These are phyloP conservation scores for Gymnopilus junonius DNA, from an alignment of 768 basidiomycete species.

Conservation along the genomic window DNA sequence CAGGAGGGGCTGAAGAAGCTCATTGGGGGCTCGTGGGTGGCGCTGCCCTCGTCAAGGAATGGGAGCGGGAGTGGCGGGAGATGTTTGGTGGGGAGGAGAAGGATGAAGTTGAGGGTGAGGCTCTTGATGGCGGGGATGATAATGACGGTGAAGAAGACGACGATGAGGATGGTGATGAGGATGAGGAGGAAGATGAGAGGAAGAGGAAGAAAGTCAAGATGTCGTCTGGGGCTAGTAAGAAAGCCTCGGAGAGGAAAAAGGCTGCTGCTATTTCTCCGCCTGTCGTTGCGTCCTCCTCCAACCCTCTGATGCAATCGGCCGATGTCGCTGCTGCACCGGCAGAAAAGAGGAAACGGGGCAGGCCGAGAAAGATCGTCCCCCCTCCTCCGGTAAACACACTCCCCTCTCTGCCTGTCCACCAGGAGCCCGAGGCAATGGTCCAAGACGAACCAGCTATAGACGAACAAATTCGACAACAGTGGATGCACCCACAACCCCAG, in stretches of 20 bases:
- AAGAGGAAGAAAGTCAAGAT: slow-evolving; percentile 49
- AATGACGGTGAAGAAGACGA: too few relatives aligned
- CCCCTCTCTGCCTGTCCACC: slow-evolving; percentile 20
- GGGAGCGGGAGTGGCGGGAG: slow-evolving; percentile 77
- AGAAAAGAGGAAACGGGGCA: slow-evolving; percentile 84
- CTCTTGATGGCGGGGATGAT: too few relatives aligned
- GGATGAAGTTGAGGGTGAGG: slow-evolving; percentile 68
- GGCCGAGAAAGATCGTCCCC: slow-evolving; percentile 74
- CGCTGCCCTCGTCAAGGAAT: slow-evolving; percentile 67
- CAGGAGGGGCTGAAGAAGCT: slow-evolving; percentile 76
- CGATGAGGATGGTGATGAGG: slow-evolving; percentile 52
- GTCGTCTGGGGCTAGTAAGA: slow-evolving; percentile 24
- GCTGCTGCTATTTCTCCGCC: slow-evolving; percentile 22
- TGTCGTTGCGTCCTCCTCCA: neutral
- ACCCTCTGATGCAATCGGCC: neutral
- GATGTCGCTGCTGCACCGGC: slow-evolving; percentile 36
- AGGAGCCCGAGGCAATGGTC: slow-evolving; percentile 9
- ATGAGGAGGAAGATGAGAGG: slow-evolving; percentile 44
- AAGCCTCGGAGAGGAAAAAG: slow-evolving; percentile 9
- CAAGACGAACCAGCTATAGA: slow-evolving; percentile 22
- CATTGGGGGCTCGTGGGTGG: slow-evolving; percentile 75
- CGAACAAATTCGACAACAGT: slow-evolving; percentile 16
- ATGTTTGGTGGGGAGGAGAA: slow-evolving; percentile 78
- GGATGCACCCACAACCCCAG: slow-evolving; percentile 20
- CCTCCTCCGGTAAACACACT: slow-evolving; percentile 47